Evolutionary conservation across 73 alveolate species (phyloP).

Genomic region (Paramecium biaurelia): DNA sequence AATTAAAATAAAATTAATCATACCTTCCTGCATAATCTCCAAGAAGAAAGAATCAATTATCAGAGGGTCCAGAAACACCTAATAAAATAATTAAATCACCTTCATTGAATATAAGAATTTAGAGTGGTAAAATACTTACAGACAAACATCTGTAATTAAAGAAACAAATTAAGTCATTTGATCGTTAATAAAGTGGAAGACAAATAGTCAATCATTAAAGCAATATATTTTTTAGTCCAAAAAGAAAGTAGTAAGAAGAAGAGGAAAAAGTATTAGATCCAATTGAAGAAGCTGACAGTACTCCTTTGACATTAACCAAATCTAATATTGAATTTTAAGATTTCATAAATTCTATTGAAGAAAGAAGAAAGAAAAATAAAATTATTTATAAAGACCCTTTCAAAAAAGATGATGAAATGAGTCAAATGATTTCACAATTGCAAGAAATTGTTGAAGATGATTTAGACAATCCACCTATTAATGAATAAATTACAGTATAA

Average conservation of each 20-base stretch:
- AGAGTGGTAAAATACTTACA: neutral
- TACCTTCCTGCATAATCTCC: neutral
- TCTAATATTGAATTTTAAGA: neutral
- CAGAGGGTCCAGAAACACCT: conserved; percentile 12
- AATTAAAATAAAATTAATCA: neutral
- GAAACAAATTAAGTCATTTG: conserved; percentile 12
- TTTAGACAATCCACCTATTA: neutral
- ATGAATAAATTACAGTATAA: neutral
- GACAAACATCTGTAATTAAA: neutral
- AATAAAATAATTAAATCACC: conserved; percentile 10
- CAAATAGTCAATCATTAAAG: neutral
- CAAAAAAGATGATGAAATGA: conserved; percentile 27
- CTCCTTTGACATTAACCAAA: conserved; percentile 14
- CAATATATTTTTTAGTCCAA: conserved; percentile 13
- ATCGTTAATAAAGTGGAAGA: conserved; percentile 7
- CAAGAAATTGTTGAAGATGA: conserved; percentile 23
- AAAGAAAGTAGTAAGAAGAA: neutral
- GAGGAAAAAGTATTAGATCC: conserved; percentile 11
- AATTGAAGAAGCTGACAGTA: conserved; percentile 35
- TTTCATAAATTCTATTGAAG: conserved; percentile 7
- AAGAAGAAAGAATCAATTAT: neutral
- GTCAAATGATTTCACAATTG: conserved; percentile 1
- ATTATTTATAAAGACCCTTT: conserved; percentile 30
- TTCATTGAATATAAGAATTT: neutral
- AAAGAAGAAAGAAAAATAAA: neutral